phyloP scores from a whole-genome alignment of 306 rosid species.

The peach (Prunus persica) region DNA sequence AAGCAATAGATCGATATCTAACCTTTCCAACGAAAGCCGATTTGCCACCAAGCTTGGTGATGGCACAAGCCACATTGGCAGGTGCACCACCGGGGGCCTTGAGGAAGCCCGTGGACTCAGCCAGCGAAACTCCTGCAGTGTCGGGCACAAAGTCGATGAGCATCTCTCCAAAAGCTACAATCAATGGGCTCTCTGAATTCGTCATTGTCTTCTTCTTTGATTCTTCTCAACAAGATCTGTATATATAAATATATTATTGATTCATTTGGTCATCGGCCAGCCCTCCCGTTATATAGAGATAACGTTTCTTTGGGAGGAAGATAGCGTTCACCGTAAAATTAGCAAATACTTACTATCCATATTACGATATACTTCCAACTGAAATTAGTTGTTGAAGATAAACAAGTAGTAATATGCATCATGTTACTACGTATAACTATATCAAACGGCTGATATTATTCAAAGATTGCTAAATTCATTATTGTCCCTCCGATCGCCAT shows the following conservation, averaged over 20 bases:
- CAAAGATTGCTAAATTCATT: background rate
- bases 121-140: constrained; percentile 56
- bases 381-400: background rate
- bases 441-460: background rate
- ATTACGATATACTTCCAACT: background rate
- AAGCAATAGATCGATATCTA: background rate
- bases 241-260: too few species aligned
- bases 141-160: constrained; percentile 68
- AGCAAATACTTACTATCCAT: background rate
- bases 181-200: constrained; percentile 20
- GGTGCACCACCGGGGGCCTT: constrained; percentile 83
- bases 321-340: background rate
- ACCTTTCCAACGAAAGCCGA: constrained; percentile 71
- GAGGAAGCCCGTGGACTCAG: constrained; percentile 53
- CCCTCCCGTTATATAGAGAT: constrained; percentile 12
- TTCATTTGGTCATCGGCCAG: background rate
- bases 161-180: constrained; percentile 69
- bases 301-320: background rate
- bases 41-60: constrained; percentile 58
- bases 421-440: background rate
- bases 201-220: constrained; percentile 28
- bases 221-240: background rate
- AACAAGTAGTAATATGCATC: background rate
- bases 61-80: constrained; percentile 73
- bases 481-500: background rate